These are phyloP conservation scores for Taphrina deformans DNA, from an alignment of 1,139 yeast species.

Conservation along the genomic window DNA sequence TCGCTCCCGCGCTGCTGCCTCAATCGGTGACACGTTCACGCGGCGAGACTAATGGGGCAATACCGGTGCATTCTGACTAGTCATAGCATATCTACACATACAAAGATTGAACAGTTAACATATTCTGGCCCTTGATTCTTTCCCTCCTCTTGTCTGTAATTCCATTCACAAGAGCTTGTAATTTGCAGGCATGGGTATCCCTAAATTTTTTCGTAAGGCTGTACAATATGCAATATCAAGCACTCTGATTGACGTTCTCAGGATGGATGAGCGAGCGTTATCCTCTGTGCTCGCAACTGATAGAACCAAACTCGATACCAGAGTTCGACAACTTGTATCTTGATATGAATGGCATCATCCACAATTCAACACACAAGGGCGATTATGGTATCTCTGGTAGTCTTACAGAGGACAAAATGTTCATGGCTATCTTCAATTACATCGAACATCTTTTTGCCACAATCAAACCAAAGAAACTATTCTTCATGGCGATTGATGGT, in stretches of 20 bases:
- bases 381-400: slow-evolving; percentile 52
- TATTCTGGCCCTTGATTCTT: too few species aligned
- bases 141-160: not conserved
- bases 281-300: slow-evolving; percentile 90
- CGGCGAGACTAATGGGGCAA: not conserved
- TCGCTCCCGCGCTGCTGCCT: not conserved
- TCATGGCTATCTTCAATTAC: slow-evolving; percentile 86
- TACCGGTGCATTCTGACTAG: too few species aligned
- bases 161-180: too few species aligned
- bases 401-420: slow-evolving; percentile 87
- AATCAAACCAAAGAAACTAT: slow-evolving; percentile 79
- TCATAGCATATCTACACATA: too few species aligned
- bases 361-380: slow-evolving; percentile 76
- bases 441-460: slow-evolving; percentile 89
- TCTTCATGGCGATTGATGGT: slow-evolving; percentile 98
- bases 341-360: slow-evolving; percentile 97
- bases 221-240: too few species aligned
- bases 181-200: slow-evolving; percentile 38
- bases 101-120: too few species aligned
- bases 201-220: slow-evolving; percentile 27
- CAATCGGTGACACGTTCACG: not conserved
- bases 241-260: too few species aligned
- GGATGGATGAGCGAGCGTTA: slow-evolving; percentile 98
- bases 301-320: slow-evolving; percentile 81
- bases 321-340: slow-evolving; percentile 93